Evolutionary conservation across 441 rosid genomes (phyloP).

Genomic region (Pelargonium citronellum): DNA sequence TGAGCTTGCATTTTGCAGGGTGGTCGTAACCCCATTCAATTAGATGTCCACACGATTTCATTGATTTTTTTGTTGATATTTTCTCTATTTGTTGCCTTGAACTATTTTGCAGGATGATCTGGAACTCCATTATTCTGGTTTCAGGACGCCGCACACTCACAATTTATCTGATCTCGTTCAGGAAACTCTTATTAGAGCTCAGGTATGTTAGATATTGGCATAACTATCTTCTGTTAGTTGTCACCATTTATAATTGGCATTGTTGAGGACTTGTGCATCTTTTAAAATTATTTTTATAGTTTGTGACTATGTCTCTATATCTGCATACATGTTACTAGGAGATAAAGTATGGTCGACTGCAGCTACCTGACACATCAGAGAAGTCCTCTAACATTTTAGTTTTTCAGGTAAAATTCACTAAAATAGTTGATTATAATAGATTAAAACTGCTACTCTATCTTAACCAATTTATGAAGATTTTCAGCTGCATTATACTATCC

Average conservation of each 20-base stretch:
- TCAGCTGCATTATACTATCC: conserved; percentile 14
- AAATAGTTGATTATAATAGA: neutral
- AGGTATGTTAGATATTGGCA: conserved; percentile 43
- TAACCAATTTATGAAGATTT: conserved; percentile 15
- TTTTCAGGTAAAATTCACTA: conserved; percentile 59
- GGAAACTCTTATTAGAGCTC: conserved; percentile 53
- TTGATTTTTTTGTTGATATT: neutral
- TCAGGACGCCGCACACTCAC: conserved; percentile 90
- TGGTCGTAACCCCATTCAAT: neutral
- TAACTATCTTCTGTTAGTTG: conserved; percentile 4
- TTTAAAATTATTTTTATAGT: neutral
- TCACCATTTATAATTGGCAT: conserved; percentile 4
- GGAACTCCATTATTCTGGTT: conserved; percentile 83
- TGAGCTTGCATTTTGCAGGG: conserved; percentile 14
- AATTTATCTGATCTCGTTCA: conserved; percentile 88
- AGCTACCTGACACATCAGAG: conserved; percentile 64
- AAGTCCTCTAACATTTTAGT: conserved; percentile 69
- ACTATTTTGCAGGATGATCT: conserved; percentile 47
- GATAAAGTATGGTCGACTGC: conserved; percentile 52
- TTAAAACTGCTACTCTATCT: conserved; percentile 7
- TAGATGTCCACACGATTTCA: neutral
- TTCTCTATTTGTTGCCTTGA: conserved; percentile 11
- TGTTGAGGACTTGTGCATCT: neutral
- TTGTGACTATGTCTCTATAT: conserved; percentile 14
- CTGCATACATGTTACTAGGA: conserved; percentile 41